phyloP scores from a whole-genome alignment of 2,329 filamentous ascomycete species.

The Cordyceps cateniannulata region DNA sequence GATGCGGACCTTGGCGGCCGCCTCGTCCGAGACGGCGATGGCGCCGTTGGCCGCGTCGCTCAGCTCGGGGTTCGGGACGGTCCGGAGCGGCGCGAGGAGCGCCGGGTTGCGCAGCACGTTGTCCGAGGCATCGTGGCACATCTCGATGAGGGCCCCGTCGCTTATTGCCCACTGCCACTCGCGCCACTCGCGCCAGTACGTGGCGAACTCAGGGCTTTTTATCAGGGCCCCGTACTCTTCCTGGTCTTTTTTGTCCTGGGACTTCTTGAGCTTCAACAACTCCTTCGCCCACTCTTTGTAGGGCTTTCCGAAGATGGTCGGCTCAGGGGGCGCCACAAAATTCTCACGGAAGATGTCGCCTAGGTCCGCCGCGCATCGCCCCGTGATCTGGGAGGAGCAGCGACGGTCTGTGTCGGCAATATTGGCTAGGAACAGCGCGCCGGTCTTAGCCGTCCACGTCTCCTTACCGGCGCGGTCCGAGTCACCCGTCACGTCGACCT shows the following conservation, averaged over 20 bases:
- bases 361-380: no score
- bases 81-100: conserved; percentile 26
- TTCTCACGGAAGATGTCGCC: no score
- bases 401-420: conserved; percentile 4
- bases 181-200: no score
- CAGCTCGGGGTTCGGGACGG: conserved; percentile 19
- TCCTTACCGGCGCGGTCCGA: neutral
- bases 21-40: conserved; percentile 11
- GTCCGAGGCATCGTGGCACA: conserved; percentile 29
- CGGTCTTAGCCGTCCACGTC: neutral
- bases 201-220: no score
- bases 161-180: no score
- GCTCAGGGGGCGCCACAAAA: no score
- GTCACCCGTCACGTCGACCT: neutral
- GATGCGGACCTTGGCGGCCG: conserved; percentile 21
- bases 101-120: conserved; percentile 24
- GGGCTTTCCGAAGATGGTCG: no score
- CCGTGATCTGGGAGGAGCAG: neutral
- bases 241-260: no score
- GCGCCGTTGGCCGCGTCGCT: conserved; percentile 16
- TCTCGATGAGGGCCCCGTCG: neutral
- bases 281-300: no score
- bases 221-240: no score
- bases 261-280: no score
- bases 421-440: conserved; percentile 3